Conservation (phyloP, 257 asterid species). For the Verbena officinalis region DNA sequence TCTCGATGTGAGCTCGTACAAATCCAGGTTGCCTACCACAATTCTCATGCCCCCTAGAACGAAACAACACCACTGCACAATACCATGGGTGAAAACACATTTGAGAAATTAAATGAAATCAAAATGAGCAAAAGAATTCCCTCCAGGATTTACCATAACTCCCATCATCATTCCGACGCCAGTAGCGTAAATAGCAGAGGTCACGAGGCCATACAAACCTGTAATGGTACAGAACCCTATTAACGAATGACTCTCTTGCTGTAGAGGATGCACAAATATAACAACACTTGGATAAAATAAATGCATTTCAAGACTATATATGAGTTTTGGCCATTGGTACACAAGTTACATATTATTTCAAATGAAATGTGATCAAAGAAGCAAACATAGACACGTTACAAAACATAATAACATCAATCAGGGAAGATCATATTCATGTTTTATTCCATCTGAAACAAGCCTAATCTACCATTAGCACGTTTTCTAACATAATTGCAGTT, state of each 20-base stretch:
- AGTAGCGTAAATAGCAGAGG: slow-evolving; percentile 93
- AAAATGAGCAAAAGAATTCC: not conserved
- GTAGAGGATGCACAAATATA: not conserved
- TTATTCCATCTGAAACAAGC: slow-evolving; percentile 19
- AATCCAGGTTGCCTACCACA: slow-evolving; percentile 93
- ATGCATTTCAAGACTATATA: slow-evolving; percentile 12
- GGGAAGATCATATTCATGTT: slow-evolving; percentile 7
- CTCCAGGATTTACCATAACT: slow-evolving; percentile 71
- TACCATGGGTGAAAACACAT: slow-evolving; percentile 27
- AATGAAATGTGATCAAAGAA: slow-evolving; percentile 2
- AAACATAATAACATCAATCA: slow-evolving; percentile 3
- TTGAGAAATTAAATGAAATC: not conserved
- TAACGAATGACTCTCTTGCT: slow-evolving; percentile 9
- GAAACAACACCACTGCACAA: slow-evolving; percentile 87
- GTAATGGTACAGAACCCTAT: slow-evolving; percentile 30
- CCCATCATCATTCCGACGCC: slow-evolving; percentile 99
- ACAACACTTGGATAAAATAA: slow-evolving; percentile 9
- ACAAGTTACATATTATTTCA: not conserved
- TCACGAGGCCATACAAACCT: slow-evolving; percentile 99
- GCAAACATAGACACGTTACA: slow-evolving; percentile 9
- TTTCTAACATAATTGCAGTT: slow-evolving; percentile 8
- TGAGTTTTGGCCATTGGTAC: too few relatives aligned
- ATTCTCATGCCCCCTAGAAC: slow-evolving; percentile 90
- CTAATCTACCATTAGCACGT: slow-evolving; percentile 19
- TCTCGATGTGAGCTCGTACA: slow-evolving; percentile 92